phyloP scores from a whole-genome alignment of 1,284 basidiomycete species.

The Golubevia pallescens region DNA sequence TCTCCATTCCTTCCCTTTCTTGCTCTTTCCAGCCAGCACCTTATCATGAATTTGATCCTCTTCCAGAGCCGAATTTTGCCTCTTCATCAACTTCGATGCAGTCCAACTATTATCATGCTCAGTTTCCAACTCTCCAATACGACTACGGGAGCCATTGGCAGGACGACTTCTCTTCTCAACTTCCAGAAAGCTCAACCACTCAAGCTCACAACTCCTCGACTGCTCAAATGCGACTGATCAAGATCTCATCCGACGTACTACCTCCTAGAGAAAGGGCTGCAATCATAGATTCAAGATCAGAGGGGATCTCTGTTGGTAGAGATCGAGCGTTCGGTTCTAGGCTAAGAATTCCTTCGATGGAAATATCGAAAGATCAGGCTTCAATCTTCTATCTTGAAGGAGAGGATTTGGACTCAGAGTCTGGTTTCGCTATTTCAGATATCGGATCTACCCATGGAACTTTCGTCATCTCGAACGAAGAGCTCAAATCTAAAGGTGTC shows the following conservation, averaged over 20 bases:
- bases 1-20: no score
- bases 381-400: neutral
- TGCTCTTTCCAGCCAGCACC: no score
- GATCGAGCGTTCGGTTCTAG: neutral
- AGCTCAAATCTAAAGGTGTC: neutral
- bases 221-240: neutral
- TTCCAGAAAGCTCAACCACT: neutral
- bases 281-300: neutral
- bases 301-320: neutral
- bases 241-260: neutral
- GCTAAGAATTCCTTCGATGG: neutral
- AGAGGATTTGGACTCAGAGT: neutral
- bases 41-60: no score
- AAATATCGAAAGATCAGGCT: neutral
- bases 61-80: neutral
- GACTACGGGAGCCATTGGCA: neutral
- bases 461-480: neutral
- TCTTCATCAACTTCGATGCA: neutral
- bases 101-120: neutral
- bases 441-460: neutral
- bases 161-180: neutral
- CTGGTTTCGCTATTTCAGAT: neutral
- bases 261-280: neutral
- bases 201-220: no score
- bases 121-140: neutral